Evolutionary conservation across 2,329 filamentous ascomycete genomes (phyloP).

Genomic region (Calonectria montana): DNA sequence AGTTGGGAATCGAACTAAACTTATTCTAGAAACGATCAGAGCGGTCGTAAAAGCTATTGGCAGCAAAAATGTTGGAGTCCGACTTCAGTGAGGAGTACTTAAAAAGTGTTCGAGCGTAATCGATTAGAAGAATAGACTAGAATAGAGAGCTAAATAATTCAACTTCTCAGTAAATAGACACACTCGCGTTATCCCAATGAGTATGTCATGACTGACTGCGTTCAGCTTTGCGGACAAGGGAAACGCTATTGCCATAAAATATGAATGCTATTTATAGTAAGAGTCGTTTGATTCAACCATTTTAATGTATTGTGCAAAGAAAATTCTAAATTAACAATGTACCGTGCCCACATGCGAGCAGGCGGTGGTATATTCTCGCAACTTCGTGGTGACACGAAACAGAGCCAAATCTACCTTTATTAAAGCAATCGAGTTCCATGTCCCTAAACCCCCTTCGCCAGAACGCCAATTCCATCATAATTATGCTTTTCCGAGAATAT

Average conservation of each 20-base stretch:
- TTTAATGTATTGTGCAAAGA: not conserved
- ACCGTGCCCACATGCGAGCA: not conserved
- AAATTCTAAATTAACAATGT: not conserved
- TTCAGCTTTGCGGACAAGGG: too few relatives aligned
- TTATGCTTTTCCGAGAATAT: not conserved
- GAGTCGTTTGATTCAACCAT: not conserved
- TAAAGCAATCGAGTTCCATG: not conserved
- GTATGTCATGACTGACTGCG: too few relatives aligned
- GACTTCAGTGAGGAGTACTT: conserved; percentile 39
- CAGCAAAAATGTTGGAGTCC: conserved; percentile 61
- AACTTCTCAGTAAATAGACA: too few relatives aligned
- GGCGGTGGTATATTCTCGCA: not conserved
- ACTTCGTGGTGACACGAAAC: too few relatives aligned
- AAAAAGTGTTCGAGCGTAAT: too few relatives aligned
- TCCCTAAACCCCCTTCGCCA: not conserved
- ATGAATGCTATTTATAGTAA: too few relatives aligned
- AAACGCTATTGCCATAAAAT: too few relatives aligned
- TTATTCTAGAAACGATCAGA: conserved; percentile 43
- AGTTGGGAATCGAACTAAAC: conserved; percentile 61
- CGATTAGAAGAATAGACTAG: too few relatives aligned
- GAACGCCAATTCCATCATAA: not conserved
- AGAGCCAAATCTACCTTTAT: not conserved
- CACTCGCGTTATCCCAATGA: too few relatives aligned
- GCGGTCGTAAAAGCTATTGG: conserved; percentile 55
- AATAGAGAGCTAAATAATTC: too few relatives aligned